Base-by-base conservation (phyloP, 176 grass and related monocot species). In the Phoenix dactylifera region DNA sequence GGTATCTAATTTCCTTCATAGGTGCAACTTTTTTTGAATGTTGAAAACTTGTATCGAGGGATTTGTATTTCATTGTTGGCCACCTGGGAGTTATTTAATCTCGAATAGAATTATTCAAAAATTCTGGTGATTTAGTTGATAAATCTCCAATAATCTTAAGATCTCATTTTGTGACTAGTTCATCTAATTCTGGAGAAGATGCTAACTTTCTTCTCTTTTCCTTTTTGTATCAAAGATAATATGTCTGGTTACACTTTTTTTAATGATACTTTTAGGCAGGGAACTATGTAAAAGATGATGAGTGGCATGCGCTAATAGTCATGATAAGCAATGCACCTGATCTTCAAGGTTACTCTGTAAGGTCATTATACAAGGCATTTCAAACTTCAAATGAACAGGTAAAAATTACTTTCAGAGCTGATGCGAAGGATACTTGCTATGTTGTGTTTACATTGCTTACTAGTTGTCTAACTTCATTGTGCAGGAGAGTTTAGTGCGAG, bases 311-410 rank as follows among this genome's bases (percentile, higher is more conserved):
- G 51, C 76, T 93, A 61, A 69, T 98, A 80, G 88, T 98, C 64
- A 62, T 86, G 51, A 86, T 98, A 72, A 89, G 88, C 55, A 98
- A 98, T 63, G 84, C 88, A 58, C 67, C 81, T 81, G 94, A 98
- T 59, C 79, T 98, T 76, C 94, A 98, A 83, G 94, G 94, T 62
- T 98, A 98, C 64, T 83, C 94, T 26, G 88, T 98, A n/a, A 92
- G 94, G 64, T 83, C 64, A 51, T 72, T 98, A 72, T 93, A 92
- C 77, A 92, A 77, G 25, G 82, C 82, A 69, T 70, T 98, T 14
- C 72, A 70, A 85, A 60, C 76, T 49, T 92, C 67, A 69, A 65
- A 65, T 67, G 82, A 88, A 72, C 87, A 98, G 84, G 94, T 98
- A 78, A 65, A 1, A 79, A 70, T 63, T 64, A 67, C 9, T 12